A percentile compares a stretch with the other conserved stretches of the same genome.
phyloP scores from a whole-genome alignment of 2,329 filamentous ascomycete genomes.

The Ophiostoma piceae region DNA sequence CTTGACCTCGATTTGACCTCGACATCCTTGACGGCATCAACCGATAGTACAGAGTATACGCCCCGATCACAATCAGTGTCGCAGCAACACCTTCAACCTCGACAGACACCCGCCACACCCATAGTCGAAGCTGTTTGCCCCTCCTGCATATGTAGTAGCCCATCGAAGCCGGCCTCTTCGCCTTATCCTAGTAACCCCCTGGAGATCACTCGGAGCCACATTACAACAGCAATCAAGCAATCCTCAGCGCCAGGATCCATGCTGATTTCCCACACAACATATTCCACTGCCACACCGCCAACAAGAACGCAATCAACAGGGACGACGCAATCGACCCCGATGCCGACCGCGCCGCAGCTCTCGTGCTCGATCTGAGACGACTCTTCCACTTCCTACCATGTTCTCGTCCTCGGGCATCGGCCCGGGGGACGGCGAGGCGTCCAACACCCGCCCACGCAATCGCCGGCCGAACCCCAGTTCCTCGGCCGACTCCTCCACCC shows the following conservation, averaged over 20 bases:
- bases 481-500: constrained; percentile 28
- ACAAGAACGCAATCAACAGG: neutral
- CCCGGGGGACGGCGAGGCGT: constrained; percentile 40
- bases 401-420: constrained; percentile 43
- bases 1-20: neutral
- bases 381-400: constrained; percentile 26
- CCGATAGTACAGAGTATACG: neutral
- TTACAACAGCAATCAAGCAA: neutral
- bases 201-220: constrained; percentile 6
- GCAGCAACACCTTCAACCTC: neutral
- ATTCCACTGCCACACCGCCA: neutral
- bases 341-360: neutral
- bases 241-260: neutral
- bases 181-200: constrained; percentile 9
- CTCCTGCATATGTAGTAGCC: neutral
- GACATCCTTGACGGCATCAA: neutral
- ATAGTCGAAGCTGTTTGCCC: neutral
- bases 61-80: neutral
- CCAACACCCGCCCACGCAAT: constrained; percentile 46
- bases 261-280: neutral
- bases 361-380: constrained; percentile 12
- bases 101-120: neutral
- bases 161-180: neutral
- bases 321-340: neutral
- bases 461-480: constrained; percentile 37